phyloP scores from a whole-genome alignment of 805 yeast species.

The Candida railenensis region DNA sequence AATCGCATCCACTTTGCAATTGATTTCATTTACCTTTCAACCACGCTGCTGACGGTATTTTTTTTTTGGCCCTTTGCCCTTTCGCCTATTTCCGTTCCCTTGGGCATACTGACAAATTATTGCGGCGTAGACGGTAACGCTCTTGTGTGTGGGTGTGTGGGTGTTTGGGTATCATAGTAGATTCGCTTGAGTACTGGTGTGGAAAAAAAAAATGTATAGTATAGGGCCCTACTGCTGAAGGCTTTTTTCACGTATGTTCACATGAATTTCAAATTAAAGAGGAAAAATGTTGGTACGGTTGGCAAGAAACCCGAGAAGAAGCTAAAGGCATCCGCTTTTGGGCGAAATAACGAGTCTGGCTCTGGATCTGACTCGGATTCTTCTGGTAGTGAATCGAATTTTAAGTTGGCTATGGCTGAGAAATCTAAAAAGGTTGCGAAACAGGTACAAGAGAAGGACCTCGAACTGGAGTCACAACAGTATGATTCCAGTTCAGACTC shows the following conservation, averaged over 20 bases:
- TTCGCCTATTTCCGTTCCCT: too few relatives aligned
- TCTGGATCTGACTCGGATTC: conserved; percentile 6
- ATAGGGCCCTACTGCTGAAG: too few relatives aligned
- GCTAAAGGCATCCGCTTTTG: not conserved
- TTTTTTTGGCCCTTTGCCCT: too few relatives aligned
- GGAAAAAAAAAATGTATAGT: too few relatives aligned
- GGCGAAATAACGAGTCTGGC: not conserved
- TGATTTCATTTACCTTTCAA: too few relatives aligned
- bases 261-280: conserved; percentile 7
- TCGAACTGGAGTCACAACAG: conserved; percentile 4
- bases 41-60: too few relatives aligned
- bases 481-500: not conserved
- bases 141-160: too few relatives aligned
- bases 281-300: not conserved
- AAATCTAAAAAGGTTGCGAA: conserved; percentile 9
- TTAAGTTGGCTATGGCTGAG: conserved; percentile 6
- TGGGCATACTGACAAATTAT: too few relatives aligned
- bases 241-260: not conserved
- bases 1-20: too few relatives aligned
- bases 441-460: conserved; percentile 5
- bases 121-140: too few relatives aligned
- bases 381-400: conserved; percentile 4
- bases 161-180: too few relatives aligned
- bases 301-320: not conserved
- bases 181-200: too few relatives aligned